Evolutionary conservation across 2,329 filamentous ascomycete genomes (phyloP).

Genomic region (Aspergillus chevalieri): DNA sequence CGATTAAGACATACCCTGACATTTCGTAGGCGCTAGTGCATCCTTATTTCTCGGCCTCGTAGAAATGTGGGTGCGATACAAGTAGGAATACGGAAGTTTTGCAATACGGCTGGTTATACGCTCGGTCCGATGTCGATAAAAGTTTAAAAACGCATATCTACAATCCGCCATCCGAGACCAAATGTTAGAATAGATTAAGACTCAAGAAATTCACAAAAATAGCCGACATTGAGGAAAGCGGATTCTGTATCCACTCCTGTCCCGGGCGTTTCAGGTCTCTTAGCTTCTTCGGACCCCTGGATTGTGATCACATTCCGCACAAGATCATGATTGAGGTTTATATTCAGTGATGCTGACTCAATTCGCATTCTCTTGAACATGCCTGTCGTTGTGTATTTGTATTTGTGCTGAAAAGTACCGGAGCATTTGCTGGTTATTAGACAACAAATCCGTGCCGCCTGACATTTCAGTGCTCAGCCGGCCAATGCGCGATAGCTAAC

Average conservation of each 20-base stretch:
- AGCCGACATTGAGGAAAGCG: neutral
- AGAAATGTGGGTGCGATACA: neutral
- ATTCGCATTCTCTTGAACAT: neutral
- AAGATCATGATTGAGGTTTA: neutral
- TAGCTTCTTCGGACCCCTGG: neutral
- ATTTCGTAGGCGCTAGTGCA: slow-evolving; percentile 30
- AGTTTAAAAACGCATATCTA: neutral
- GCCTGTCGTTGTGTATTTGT: too few relatives aligned
- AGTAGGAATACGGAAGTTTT: neutral
- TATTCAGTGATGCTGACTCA: neutral
- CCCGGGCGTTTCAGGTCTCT: neutral
- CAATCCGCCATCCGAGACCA: neutral
- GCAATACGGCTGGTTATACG: neutral
- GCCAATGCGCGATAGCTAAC: neutral
- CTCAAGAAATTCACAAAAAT: neutral
- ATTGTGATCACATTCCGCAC: neutral
- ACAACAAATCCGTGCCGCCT: neutral
- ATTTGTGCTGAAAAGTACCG: too few relatives aligned
- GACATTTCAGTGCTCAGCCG: neutral
- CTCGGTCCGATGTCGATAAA: neutral
- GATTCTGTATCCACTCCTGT: neutral
- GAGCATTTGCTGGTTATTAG: neutral
- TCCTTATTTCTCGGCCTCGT: slow-evolving; percentile 26
- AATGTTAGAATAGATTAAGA: neutral
- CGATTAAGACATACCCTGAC: slow-evolving; percentile 11